Evolutionary conservation across 2,329 filamentous ascomycete genomes (phyloP).

Genomic region (Trichoderma guizhouense): DNA sequence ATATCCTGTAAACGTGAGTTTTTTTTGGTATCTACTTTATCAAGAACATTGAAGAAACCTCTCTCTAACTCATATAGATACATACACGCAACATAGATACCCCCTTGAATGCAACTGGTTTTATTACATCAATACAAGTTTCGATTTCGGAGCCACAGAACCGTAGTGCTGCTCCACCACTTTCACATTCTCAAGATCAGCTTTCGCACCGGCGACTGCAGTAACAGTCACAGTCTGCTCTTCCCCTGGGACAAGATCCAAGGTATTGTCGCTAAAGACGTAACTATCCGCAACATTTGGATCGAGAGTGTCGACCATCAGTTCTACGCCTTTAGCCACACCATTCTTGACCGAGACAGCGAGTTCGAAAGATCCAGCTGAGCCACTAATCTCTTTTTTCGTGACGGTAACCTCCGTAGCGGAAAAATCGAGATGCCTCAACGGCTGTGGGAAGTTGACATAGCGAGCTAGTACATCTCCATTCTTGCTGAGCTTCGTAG

Average conservation of each 20-base stretch:
- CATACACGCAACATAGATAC: not conserved
- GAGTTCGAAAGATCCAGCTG: not conserved
- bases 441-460: slow-evolving; percentile 12
- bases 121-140: not conserved
- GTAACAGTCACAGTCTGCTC: slow-evolving; percentile 11
- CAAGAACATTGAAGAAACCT: not conserved
- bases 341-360: not conserved
- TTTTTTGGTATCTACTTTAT: not conserved
- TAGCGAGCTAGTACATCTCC: not conserved
- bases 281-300: not conserved
- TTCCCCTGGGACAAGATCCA: slow-evolving; percentile 3
- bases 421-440: not conserved
- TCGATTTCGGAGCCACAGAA: not conserved
- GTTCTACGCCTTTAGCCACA: slow-evolving; percentile 3
- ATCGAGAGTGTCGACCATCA: not conserved
- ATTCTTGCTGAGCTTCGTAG: not conserved
- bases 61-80: not conserved
- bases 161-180: slow-evolving; percentile 4
- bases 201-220: not conserved
- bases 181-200: not conserved
- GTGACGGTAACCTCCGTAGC: not conserved
- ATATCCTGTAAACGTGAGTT: not conserved
- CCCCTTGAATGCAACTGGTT: not conserved
- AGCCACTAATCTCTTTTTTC: not conserved
- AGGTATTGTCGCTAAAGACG: not conserved